Evolutionary conservation across 371 early-diverging fungal genomes (phyloP).

Genomic region (Nematocida displodere): DNA sequence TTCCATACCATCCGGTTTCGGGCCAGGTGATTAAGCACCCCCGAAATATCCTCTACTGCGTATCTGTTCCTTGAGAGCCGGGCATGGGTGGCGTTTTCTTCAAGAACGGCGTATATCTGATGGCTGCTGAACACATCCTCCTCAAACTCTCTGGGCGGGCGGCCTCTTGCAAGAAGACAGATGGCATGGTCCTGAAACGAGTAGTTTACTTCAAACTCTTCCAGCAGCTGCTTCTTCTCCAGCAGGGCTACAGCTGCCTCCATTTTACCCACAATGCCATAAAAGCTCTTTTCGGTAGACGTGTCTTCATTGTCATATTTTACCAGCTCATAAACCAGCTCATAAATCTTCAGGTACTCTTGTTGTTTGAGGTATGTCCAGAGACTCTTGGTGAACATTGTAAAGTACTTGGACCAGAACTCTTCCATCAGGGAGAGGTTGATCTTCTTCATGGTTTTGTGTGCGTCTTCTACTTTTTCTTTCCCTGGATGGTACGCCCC

Average conservation of each 20-base stretch:
- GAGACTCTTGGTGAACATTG: neutral
- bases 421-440: slow-evolving; percentile 37
- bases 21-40: neutral
- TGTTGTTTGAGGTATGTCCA: slow-evolving; percentile 4
- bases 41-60: neutral
- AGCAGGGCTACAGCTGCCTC: neutral
- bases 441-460: slow-evolving; percentile 1
- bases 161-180: neutral
- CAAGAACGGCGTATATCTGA: neutral
- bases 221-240: neutral
- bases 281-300: neutral
- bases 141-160: too few relatives aligned
- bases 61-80: neutral
- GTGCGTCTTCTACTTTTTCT: slow-evolving; percentile 14
- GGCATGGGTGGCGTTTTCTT: neutral
- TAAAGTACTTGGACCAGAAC: slow-evolving; percentile 25
- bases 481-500: slow-evolving; percentile 28
- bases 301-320: slow-evolving; percentile 5
- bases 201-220: neutral
- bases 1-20: neutral
- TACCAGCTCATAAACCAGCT: neutral
- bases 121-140: neutral
- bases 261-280: neutral
- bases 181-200: neutral
- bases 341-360: slow-evolving; percentile 2